Evolutionary conservation across 257 asterid genomes (phyloP), one percentile per base, ranked within the genome.

Genomic region (Solanum lignicaule): DNA sequence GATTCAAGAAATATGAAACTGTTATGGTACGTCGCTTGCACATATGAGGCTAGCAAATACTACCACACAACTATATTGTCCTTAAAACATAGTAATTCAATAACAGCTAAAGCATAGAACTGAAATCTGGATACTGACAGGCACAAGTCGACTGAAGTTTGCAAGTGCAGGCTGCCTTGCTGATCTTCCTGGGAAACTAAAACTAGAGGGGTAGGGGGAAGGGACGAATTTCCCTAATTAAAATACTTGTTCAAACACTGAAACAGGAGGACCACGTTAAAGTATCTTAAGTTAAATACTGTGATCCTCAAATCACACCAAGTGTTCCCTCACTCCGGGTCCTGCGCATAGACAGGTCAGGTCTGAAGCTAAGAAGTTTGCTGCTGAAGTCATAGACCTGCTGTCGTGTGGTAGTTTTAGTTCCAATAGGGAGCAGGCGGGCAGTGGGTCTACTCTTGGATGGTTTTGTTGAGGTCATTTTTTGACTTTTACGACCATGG

Each of bases 301-400:
- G 10, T 74, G 66, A 82, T 48, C 46, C 83, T 93, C 90, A 94
- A 88, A 93, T 87, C 29, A 87, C 94, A 82, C 96, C 98, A 38
- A 97, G 93, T 72, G 93, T 95, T 73, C 98, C 98, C 90, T 93
- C 98, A 29, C 98, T 97, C 8, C 96, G 94, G 93, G 96, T 95
- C 87, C 97, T 88, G 33, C 93, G 95, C 78, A 95, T 89, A 15
- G 95, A 91, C 36, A 91, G 87, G 85, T 91, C 95, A 38, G 86
- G 83, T 90, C 90, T 91, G 90, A 92, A 88, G 91, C 90, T 88
- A 84, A 79, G 75, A 84, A 75, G 89, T 89, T 88, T 94, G 88
- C 76, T 92, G 92, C 89, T 83, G 39, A 90, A 55, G 27, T 91
- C 96, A 18, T 85, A 16, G 8, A 89, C 31, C 32, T 90, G 93